Conservation (phyloP, 805 yeast genomes). For the Candida vartiovaarae region DNA sequence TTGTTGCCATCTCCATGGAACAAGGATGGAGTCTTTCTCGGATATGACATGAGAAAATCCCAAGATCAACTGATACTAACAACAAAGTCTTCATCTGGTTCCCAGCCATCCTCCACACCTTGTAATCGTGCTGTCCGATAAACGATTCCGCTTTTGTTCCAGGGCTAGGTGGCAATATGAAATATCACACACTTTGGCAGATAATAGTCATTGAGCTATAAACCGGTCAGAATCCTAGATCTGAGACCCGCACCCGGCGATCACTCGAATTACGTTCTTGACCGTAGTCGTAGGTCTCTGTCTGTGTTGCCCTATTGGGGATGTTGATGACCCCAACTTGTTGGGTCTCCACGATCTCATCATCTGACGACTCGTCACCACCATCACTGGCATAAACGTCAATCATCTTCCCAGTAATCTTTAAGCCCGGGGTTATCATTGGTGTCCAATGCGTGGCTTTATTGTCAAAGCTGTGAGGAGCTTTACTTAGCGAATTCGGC, state of each 20-base stretch:
- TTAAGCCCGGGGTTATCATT: constrained; percentile 4
- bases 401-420: background rate
- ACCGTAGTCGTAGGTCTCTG: constrained; percentile 17
- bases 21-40: too few relatives aligned
- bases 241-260: background rate
- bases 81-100: constrained; percentile 46
- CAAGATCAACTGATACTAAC: too few relatives aligned
- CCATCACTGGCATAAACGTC: constrained; percentile 6
- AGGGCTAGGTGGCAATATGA: too few relatives aligned
- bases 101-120: constrained; percentile 77
- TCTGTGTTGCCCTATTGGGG: constrained; percentile 8
- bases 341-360: constrained; percentile 6
- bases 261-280: background rate
- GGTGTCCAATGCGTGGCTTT: too few relatives aligned
- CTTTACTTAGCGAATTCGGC: background rate
- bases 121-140: constrained; percentile 42
- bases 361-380: constrained; percentile 1
- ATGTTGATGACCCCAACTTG: background rate
- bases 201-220: too few relatives aligned
- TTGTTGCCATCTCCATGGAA: too few relatives aligned
- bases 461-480: too few relatives aligned
- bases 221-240: too few relatives aligned
- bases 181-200: too few relatives aligned
- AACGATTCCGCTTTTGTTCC: background rate
- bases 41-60: too few relatives aligned